Evolutionary conservation across 495 filamentous ascomycete genomes (phyloP).

Genomic region (Parachaetomium inaequale): DNA sequence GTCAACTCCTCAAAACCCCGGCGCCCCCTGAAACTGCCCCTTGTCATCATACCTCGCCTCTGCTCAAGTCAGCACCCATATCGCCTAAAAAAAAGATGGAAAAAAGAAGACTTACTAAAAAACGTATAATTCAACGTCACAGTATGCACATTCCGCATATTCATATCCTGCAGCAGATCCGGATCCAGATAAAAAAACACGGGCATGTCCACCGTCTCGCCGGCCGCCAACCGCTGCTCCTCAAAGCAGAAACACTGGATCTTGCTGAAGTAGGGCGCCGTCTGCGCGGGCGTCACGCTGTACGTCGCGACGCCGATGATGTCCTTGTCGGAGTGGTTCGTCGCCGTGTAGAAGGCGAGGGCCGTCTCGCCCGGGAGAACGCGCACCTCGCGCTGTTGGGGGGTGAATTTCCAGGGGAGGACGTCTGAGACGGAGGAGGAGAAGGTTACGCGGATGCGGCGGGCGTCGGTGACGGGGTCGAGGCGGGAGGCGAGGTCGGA

Average conservation of each 20-base stretch:
- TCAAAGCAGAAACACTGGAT: slow-evolving; percentile 99
- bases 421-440: slow-evolving; percentile 91
- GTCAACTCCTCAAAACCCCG: not conserved
- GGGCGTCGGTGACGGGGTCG: slow-evolving; percentile 71
- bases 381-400: slow-evolving; percentile 94
- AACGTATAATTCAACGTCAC: slow-evolving; percentile 97
- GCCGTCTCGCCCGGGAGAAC: slow-evolving; percentile 96
- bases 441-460: slow-evolving; percentile 93
- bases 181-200: slow-evolving; percentile 99
- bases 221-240: slow-evolving; percentile 84
- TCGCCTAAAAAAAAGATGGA: slow-evolving; percentile 2
- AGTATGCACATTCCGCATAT: slow-evolving; percentile 89
- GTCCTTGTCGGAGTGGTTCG: slow-evolving; percentile 80
- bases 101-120: slow-evolving; percentile 71
- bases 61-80: slow-evolving; percentile 33
- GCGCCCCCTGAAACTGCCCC: slow-evolving; percentile 44
- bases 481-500: slow-evolving; percentile 68
- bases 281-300: slow-evolving; percentile 91
- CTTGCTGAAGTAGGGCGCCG: slow-evolving; percentile 97
- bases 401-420: slow-evolving; percentile 94
- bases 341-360: slow-evolving; percentile 95
- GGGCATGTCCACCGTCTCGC: slow-evolving; percentile 98
- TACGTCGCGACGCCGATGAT: slow-evolving; percentile 99
- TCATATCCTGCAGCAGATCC: slow-evolving; percentile 84
- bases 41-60: slow-evolving; percentile 87